Evolutionary conservation across 768 basidiomycete species (phyloP).

Genomic region (Lactarius trivialis): DNA sequence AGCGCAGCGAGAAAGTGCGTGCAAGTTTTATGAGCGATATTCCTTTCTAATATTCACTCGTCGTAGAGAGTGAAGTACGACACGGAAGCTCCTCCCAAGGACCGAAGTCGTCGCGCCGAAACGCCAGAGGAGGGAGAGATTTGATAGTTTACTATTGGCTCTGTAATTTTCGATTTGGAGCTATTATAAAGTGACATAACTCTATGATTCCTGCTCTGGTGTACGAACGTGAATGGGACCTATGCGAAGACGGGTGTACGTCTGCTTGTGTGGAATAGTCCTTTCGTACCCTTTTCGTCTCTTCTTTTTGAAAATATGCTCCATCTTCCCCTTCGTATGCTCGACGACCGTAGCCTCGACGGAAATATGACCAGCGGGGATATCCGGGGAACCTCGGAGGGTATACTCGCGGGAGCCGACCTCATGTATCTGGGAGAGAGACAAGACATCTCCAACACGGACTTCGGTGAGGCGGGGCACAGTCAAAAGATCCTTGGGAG

Average conservation of each 20-base stretch:
- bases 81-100: slow-evolving; percentile 39
- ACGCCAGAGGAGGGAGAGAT: slow-evolving; percentile 89
- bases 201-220: slow-evolving; percentile 24
- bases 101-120: slow-evolving; percentile 40
- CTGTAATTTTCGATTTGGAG: slow-evolving; percentile 1
- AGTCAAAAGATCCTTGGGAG: slow-evolving; percentile 88
- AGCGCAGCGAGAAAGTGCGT: slow-evolving; percentile 48
- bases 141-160: slow-evolving; percentile 30
- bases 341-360: slow-evolving; percentile 92
- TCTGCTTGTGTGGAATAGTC: slow-evolving; percentile 89
- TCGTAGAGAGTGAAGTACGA: slow-evolving; percentile 46
- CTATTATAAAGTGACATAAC: slow-evolving; percentile 16
- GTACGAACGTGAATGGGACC: slow-evolving; percentile 60
- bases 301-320: slow-evolving; percentile 93
- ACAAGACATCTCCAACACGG: slow-evolving; percentile 77
- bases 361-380: slow-evolving; percentile 59
- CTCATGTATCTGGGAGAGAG: slow-evolving; percentile 83
- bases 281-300: slow-evolving; percentile 96
- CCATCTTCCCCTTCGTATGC: slow-evolving; percentile 93
- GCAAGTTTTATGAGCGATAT: neutral
- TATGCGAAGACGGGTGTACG: slow-evolving; percentile 90
- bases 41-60: slow-evolving; percentile 35
- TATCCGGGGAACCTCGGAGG: slow-evolving; percentile 67
- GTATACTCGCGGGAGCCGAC: slow-evolving; percentile 95
- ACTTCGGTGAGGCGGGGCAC: slow-evolving; percentile 85